These are phyloP conservation scores for Suillus plorans DNA, from an alignment of 768 basidiomycete species.

Conservation along the genomic window DNA sequence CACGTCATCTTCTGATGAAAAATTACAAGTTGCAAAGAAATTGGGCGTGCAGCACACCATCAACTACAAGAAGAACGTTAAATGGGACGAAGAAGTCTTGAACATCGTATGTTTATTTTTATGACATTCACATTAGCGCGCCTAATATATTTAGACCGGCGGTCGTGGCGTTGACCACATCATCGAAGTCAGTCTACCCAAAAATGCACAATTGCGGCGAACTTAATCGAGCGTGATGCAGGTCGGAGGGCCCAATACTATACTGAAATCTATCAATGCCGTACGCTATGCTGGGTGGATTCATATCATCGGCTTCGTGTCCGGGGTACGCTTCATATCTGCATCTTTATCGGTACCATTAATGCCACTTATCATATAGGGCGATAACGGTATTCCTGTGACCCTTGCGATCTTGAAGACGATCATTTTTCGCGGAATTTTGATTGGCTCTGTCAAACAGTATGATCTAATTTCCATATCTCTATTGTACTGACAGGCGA, in stretches of 20 bases:
- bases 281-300: slow-evolving; percentile 43
- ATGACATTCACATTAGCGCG: background rate
- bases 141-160: slow-evolving; percentile 23
- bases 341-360: background rate
- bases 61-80: slow-evolving; percentile 57
- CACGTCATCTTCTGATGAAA: slow-evolving; percentile 67
- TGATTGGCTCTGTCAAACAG: slow-evolving; percentile 60
- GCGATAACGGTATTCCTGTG: slow-evolving; percentile 29
- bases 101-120: slow-evolving; percentile 37
- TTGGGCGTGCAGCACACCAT: slow-evolving; percentile 56
- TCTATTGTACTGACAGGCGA: background rate
- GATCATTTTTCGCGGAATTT: slow-evolving; percentile 48
- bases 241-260: slow-evolving; percentile 56
- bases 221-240: slow-evolving; percentile 17
- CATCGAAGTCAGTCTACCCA: slow-evolving; percentile 19
- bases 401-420: slow-evolving; percentile 38
- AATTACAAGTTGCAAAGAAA: slow-evolving; percentile 49
- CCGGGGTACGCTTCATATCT: slow-evolving; percentile 29
- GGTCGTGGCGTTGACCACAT: slow-evolving; percentile 36
- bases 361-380: slow-evolving; percentile 13
- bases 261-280: slow-evolving; percentile 42
- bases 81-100: slow-evolving; percentile 58
- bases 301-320: slow-evolving; percentile 53
- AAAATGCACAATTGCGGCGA: background rate
- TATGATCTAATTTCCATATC: slow-evolving; percentile 25